Percentiles rank a stretch among this genome's conserved stretches.
Conservation (phyloP, 192 early-diverging fungal species). For the Lunasporangiospora selenospora region DNA sequence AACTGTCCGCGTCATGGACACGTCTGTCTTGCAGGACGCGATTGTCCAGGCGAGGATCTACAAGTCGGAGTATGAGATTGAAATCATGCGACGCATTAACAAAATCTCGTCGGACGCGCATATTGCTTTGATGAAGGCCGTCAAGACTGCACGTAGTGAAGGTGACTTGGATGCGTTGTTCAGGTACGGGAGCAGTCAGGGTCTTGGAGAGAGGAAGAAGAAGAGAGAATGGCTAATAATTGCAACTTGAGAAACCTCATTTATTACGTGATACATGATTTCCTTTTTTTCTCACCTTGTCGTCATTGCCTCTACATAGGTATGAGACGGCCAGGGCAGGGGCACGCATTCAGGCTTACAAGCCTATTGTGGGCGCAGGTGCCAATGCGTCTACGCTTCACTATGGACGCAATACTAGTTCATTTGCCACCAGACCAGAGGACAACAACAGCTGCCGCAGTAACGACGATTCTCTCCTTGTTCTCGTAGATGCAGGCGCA, state of each 20-base stretch:
- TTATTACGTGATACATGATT: too few species aligned
- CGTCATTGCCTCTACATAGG: too few species aligned
- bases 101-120: constrained; percentile 80
- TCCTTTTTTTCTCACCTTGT: too few species aligned
- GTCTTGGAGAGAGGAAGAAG: too few species aligned
- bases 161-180: constrained; percentile 81
- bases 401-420: constrained; percentile 79
- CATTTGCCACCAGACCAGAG: too few species aligned
- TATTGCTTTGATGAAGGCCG: constrained; percentile 78
- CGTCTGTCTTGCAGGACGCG: constrained; percentile 54
- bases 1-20: too few species aligned
- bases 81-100: constrained; percentile 77
- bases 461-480: constrained; percentile 41
- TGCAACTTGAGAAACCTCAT: too few species aligned
- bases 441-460: too few species aligned
- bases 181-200: constrained; percentile 71
- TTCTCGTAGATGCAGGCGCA: constrained; percentile 89
- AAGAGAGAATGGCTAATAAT: too few species aligned
- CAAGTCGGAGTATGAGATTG: constrained; percentile 84
- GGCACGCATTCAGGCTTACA: constrained; percentile 82
- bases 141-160: constrained; percentile 69
- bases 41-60: constrained; percentile 81
- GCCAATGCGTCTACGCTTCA: constrained; percentile 82
- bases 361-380: constrained; percentile 84
- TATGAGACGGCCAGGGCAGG: too few species aligned